A percentile compares a stretch with the other conserved stretches of the same genome.
phyloP scores from a whole-genome alignment of 768 basidiomycete genomes.

The Floccularia luteovirens region DNA sequence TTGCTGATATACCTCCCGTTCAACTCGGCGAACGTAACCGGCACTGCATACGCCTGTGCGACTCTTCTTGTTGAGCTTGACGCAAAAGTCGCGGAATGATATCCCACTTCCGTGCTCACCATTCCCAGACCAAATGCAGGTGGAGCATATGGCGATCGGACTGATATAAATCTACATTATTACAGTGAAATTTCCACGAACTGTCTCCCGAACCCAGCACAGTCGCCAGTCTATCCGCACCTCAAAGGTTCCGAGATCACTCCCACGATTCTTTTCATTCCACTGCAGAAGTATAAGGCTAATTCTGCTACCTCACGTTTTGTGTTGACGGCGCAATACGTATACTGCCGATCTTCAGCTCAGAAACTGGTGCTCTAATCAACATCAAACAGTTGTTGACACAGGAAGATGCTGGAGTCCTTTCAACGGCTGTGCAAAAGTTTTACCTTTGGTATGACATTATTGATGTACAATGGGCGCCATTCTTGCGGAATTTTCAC shows the following conservation, averaged over 20 bases:
- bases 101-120: constrained; percentile 79
- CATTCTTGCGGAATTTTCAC: constrained; percentile 65
- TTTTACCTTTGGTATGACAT: constrained; percentile 68
- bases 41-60: constrained; percentile 82
- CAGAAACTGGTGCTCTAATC: constrained; percentile 75
- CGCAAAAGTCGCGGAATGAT: constrained; percentile 47
- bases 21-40: constrained; percentile 72
- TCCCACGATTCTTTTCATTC: constrained; percentile 86
- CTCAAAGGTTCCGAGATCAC: constrained; percentile 19
- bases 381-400: constrained; percentile 49
- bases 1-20: too few species aligned
- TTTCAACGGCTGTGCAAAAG: constrained; percentile 74
- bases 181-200: constrained; percentile 88
- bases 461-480: constrained; percentile 29
- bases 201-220: constrained; percentile 51
- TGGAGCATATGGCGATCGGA: constrained; percentile 19
- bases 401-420: constrained; percentile 79
- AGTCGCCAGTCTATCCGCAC: constrained; percentile 37
- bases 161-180: constrained; percentile 69
- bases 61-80: constrained; percentile 70
- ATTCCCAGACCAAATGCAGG: constrained; percentile 42
- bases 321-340: constrained; percentile 87
- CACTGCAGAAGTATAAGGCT: constrained; percentile 88
- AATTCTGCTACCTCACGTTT: constrained; percentile 89
- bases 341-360: constrained; percentile 66